phyloP scores from a whole-genome alignment of 495 filamentous ascomycete species.

The Rhizodiscina lignyota region DNA sequence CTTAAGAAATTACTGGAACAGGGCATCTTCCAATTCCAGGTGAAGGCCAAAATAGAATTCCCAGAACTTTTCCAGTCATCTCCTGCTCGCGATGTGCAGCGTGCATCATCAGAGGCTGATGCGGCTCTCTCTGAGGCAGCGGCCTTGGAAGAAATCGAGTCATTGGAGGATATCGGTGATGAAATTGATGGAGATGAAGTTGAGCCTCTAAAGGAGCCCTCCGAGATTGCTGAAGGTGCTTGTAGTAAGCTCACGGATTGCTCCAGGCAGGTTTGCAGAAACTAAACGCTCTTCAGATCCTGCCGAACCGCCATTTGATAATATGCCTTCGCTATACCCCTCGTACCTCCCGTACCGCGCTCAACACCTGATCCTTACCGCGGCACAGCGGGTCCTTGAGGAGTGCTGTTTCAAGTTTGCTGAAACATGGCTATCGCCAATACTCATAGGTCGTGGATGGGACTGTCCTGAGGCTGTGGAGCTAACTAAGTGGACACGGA shows the following conservation, averaged over 20 bases:
- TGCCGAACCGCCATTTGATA: no score
- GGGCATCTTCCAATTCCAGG: slow-evolving; percentile 18
- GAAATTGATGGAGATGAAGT: neutral
- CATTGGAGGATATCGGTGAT: neutral
- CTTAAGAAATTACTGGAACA: slow-evolving; percentile 15
- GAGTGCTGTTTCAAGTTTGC: slow-evolving; percentile 27
- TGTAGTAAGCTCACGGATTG: no score
- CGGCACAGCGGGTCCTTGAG: slow-evolving; percentile 22
- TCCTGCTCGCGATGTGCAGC: slow-evolving; percentile 11
- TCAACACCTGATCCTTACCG: slow-evolving; percentile 23
- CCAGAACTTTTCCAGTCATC: slow-evolving; percentile 20
- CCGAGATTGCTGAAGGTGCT: no score
- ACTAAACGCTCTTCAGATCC: no score
- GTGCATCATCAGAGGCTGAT: slow-evolving; percentile 11
- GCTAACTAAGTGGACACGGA: slow-evolving; percentile 21
- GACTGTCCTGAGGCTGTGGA: slow-evolving; percentile 24
- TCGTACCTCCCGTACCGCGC: slow-evolving; percentile 25
- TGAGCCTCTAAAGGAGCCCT: no score
- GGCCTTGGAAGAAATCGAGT: slow-evolving; percentile 14
- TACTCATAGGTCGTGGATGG: slow-evolving; percentile 18
- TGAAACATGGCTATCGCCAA: slow-evolving; percentile 18
- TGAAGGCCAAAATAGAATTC: slow-evolving; percentile 19
- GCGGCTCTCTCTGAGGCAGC: slow-evolving; percentile 14
- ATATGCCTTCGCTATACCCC: slow-evolving; percentile 19
- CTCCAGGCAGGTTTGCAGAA: no score